Base-by-base conservation (phyloP, 2,329 filamentous ascomycete genomes). In the Coniella lustricola region DNA sequence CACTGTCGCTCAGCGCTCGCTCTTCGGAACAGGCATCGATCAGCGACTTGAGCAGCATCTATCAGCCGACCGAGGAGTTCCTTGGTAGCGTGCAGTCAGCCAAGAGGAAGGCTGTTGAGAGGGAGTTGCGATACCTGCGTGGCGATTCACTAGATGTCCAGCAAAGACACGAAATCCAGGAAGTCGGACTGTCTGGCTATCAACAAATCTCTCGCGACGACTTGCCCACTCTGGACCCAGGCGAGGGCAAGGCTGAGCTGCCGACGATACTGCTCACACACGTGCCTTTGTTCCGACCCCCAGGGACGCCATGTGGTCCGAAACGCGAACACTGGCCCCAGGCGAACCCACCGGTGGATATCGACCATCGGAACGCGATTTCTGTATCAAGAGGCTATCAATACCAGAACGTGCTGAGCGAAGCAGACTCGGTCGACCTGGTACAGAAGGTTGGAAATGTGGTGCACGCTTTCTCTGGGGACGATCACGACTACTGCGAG, bases 401-500 rank as follows among this genome's bases (percentile, higher is more conserved):
- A 64, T 98, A 98, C 62, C 91, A 97, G 64, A 98, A 96, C 59
- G 91, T 96, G 3, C 78, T 98, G 21, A 85, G 78, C 44, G 80
- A 84, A 43, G 75, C 79, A 2, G 81, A 96, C 56, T 93, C 90
- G 1, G 75, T 81, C 39, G 81, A 83, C 44, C 72, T 98, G 33
- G 71, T 95, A 36, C 76, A 84, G 51, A 87, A 83, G 54, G 74
- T 95, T 31, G 90, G 89, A 31, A 87, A 93, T 53, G 80, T 97
- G 12, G 75, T 81, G 3, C 85, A 93, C 55, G 85, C 90, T 37
- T 98, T 97, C 62, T 95, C 90, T 0, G 93, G 93, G 10, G 93
- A 98, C 59, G 93, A 98, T 62, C 93, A 98, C 69, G 93, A 98
- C 69, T 96, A 97, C 69, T 98, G 93, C 68, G 90, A 95, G 60